Conservation (phyloP, 2,329 filamentous ascomycete genomes). For the Alternaria angustiovoidea region DNA sequence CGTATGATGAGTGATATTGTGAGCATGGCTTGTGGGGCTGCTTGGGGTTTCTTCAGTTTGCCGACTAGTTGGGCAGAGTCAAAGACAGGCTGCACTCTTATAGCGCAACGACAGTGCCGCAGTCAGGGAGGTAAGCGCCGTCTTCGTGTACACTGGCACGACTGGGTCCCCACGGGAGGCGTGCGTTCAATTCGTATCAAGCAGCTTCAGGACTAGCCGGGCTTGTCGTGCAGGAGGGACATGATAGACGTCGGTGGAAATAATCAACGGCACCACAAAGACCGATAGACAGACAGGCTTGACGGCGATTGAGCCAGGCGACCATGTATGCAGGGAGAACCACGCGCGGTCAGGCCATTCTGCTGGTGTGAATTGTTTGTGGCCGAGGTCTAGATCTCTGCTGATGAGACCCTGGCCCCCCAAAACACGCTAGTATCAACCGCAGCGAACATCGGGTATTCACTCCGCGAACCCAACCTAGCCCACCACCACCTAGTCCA, state of each 20-base stretch:
- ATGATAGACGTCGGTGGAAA: neutral
- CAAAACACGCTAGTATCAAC: constrained; percentile 12
- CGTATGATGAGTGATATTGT: neutral
- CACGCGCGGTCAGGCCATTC: constrained; percentile 8
- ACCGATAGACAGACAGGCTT: neutral
- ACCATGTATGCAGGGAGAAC: constrained; percentile 2
- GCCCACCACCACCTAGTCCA: constrained; percentile 4
- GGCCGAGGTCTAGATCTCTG: constrained; percentile 15
- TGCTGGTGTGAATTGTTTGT: constrained; percentile 4
- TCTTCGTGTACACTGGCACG: neutral
- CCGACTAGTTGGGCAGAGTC: neutral
- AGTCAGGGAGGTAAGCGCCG: neutral
- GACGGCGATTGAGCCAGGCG: neutral
- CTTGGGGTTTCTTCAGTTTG: neutral
- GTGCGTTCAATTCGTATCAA: neutral
- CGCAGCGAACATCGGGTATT: constrained; percentile 17
- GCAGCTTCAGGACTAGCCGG: constrained; percentile 3
- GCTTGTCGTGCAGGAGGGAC: neutral
- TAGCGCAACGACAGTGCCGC: neutral
- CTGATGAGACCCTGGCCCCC: constrained; percentile 3
- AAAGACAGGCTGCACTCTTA: neutral
- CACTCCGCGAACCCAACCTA: constrained; percentile 11
- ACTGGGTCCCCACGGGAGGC: constrained; percentile 1
- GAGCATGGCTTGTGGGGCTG: neutral
- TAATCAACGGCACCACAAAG: neutral